Evolutionary conservation across 1,284 basidiomycete genomes (phyloP).

Genomic region (Tilletia indica): DNA sequence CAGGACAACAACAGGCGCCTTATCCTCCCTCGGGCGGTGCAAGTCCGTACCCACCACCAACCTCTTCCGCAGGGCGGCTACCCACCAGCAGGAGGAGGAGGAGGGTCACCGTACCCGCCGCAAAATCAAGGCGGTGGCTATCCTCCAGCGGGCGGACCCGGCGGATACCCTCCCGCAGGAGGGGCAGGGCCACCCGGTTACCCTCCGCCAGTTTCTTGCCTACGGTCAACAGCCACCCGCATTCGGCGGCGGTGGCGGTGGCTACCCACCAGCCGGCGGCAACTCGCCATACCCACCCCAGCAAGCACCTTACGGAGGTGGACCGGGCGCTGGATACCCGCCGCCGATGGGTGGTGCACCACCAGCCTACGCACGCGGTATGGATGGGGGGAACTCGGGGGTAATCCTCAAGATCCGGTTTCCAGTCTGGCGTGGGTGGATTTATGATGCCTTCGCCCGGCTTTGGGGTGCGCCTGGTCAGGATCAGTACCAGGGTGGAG

Average conservation of each 20-base stretch:
- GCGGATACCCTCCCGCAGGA: background rate
- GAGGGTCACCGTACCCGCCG: conserved; percentile 24
- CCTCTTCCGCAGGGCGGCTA: conserved; percentile 18
- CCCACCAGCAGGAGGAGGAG: background rate
- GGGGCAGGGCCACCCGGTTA: background rate
- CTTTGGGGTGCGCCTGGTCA: background rate
- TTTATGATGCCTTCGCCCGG: conserved; percentile 12
- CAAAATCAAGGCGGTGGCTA: conserved; percentile 24
- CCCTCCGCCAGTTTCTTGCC: background rate
- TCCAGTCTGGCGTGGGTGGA: conserved; percentile 1
- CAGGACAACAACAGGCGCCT: conserved; percentile 19
- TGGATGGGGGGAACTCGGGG: background rate
- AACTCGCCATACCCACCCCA: conserved; percentile 4
- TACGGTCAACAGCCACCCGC: background rate
- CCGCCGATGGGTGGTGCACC: background rate
- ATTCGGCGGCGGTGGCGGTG: background rate
- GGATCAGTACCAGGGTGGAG: background rate
- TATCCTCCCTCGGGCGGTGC: conserved; percentile 22
- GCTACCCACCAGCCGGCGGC: conserved; percentile 3
- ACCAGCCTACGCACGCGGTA: background rate
- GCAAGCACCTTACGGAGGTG: background rate
- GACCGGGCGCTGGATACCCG: background rate
- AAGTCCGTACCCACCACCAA: conserved; percentile 27
- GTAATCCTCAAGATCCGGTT: background rate
- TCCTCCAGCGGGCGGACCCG: conserved; percentile 1